phyloP scores from a whole-genome alignment of 441 rosid species.

The Metrosideros polymorpha region DNA sequence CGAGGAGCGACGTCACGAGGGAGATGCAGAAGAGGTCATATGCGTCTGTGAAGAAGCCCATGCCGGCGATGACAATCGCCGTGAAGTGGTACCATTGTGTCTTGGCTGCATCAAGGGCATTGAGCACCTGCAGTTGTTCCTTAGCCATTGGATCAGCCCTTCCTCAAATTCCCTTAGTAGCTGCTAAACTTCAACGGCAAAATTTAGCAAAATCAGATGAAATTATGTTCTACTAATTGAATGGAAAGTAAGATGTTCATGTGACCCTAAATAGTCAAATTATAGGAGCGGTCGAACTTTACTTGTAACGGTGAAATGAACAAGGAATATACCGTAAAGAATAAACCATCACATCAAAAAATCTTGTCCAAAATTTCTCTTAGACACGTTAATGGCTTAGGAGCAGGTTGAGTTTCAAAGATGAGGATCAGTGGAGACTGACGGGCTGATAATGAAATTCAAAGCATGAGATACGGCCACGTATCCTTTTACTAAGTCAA shows the following conservation, averaged over 20 bases:
- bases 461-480: background rate
- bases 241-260: background rate
- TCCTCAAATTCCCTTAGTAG: background rate
- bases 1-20: slow-evolving; percentile 6
- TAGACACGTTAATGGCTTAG: background rate
- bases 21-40: slow-evolving; percentile 13
- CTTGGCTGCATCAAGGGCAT: slow-evolving; percentile 7
- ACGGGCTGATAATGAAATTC: background rate
- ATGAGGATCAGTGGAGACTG: background rate
- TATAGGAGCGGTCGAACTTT: background rate
- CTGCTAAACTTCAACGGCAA: background rate
- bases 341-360: background rate
- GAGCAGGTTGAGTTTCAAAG: background rate
- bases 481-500: background rate
- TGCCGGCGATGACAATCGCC: slow-evolving; percentile 12
- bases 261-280: background rate
- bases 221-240: background rate
- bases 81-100: slow-evolving; percentile 16
- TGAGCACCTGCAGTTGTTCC: background rate
- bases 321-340: background rate
- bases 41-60: slow-evolving; percentile 14
- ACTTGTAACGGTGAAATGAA: background rate
- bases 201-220: background rate
- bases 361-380: background rate
- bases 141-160: background rate